Evolutionary conservation across 2,329 filamentous ascomycete genomes (phyloP).

Genomic region (Moelleriella libera): DNA sequence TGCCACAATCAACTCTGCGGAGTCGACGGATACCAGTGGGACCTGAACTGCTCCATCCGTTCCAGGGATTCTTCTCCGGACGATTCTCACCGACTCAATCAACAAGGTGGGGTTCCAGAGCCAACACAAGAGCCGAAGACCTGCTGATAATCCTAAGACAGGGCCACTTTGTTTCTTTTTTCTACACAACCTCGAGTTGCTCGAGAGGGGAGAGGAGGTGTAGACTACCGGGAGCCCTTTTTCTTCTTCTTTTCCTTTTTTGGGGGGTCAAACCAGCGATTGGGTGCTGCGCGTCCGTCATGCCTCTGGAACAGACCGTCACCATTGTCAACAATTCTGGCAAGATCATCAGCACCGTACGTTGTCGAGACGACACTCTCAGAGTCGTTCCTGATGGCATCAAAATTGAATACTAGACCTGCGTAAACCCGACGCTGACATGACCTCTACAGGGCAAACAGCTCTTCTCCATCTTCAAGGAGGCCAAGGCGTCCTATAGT

Average conservation of each 20-base stretch:
- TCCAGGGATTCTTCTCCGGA: slow-evolving; percentile 1
- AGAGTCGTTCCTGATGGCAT: neutral
- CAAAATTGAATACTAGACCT: neutral
- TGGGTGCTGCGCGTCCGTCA: slow-evolving; percentile 5
- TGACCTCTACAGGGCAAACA: slow-evolving; percentile 58
- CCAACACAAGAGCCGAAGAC: neutral
- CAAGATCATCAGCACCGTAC: slow-evolving; percentile 78
- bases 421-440: neutral
- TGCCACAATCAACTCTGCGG: neutral
- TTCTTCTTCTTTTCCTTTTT: too few relatives aligned
- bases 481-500: slow-evolving; percentile 75
- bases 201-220: too few relatives aligned
- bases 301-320: slow-evolving; percentile 53
- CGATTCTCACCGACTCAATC: slow-evolving; percentile 7
- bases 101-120: slow-evolving; percentile 2
- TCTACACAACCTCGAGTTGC: too few relatives aligned
- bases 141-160: neutral
- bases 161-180: too few relatives aligned
- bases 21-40: slow-evolving; percentile 4
- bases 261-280: too few relatives aligned
- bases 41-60: slow-evolving; percentile 3
- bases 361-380: slow-evolving; percentile 16
- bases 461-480: slow-evolving; percentile 78
- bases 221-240: too few relatives aligned
- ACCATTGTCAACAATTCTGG: slow-evolving; percentile 84